These are phyloP conservation scores for Komagataea norvegica DNA, from an alignment of 1,139 yeast species.

Conservation along the genomic window DNA sequence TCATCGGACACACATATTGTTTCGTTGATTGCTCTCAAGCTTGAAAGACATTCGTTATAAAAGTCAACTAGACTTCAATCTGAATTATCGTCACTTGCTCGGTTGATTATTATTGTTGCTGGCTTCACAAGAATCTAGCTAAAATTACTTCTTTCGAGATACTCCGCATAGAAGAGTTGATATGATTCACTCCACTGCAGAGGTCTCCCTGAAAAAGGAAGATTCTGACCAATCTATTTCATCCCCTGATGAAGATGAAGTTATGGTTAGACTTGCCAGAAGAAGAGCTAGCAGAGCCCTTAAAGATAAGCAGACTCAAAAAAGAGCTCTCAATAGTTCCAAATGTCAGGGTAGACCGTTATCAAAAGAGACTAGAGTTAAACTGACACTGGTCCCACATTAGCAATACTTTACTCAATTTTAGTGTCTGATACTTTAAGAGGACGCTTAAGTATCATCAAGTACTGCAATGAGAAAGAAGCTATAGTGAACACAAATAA, in stretches of 20 bases:
- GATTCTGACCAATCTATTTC: background rate
- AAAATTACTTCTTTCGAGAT: too few relatives aligned
- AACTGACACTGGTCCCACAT: slow-evolving; percentile 42
- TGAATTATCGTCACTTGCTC: too few relatives aligned
- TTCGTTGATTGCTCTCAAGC: too few relatives aligned
- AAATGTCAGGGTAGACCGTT: slow-evolving; percentile 49
- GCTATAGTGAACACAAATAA: slow-evolving; percentile 16
- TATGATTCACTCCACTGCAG: too few relatives aligned
- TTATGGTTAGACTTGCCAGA: slow-evolving; percentile 22
- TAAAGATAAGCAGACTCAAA: slow-evolving; percentile 15
- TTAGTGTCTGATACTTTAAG: slow-evolving; percentile 37
- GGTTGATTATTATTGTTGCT: too few relatives aligned
- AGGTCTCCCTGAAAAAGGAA: background rate
- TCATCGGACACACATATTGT: too few relatives aligned
- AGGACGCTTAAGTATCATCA: slow-evolving; percentile 25
- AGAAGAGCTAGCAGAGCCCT: slow-evolving; percentile 17
- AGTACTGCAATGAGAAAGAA: slow-evolving; percentile 17
- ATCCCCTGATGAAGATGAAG: slow-evolving; percentile 4
- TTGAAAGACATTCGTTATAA: too few relatives aligned
- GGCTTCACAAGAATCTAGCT: too few relatives aligned
- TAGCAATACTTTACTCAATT: slow-evolving; percentile 40
- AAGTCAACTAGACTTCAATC: too few relatives aligned
- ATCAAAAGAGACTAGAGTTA: slow-evolving; percentile 48
- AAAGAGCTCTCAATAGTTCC: slow-evolving; percentile 14
- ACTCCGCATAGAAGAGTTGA: too few relatives aligned